Evolutionary conservation across 2,329 filamentous ascomycete genomes (phyloP).

Genomic region (Colletotrichum higginsianum): DNA sequence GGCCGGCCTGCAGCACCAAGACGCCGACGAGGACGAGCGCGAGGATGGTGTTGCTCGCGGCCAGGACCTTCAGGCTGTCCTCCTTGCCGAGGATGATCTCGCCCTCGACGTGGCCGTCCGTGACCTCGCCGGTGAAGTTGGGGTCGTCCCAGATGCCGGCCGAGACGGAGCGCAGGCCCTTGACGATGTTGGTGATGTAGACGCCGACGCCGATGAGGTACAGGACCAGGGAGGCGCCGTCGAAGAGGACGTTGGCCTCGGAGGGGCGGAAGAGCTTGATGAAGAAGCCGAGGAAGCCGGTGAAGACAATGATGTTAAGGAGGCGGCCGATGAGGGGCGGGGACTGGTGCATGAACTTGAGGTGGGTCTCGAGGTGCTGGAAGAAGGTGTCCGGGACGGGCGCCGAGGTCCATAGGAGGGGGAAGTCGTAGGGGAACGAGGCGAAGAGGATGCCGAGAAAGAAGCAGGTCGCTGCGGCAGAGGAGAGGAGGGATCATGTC

Average conservation of each 20-base stretch:
- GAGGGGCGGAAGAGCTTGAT: slow-evolving; percentile 94
- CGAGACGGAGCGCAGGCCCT: slow-evolving; percentile 88
- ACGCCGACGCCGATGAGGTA: slow-evolving; percentile 92
- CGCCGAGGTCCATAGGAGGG: slow-evolving; percentile 84
- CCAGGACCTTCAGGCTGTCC: slow-evolving; percentile 90
- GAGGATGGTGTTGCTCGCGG: slow-evolving; percentile 96
- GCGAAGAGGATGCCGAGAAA: slow-evolving; percentile 99
- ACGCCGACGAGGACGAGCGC: slow-evolving; percentile 94
- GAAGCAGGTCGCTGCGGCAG: slow-evolving; percentile 83
- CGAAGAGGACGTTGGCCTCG: slow-evolving; percentile 97
- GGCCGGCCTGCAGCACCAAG: slow-evolving; percentile 91
- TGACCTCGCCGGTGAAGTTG: slow-evolving; percentile 56
- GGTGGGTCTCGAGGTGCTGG: slow-evolving; percentile 88
- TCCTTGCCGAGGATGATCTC: slow-evolving; percentile 84
- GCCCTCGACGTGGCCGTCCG: slow-evolving; percentile 61
- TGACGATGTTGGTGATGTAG: slow-evolving; percentile 96
- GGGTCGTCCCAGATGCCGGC: slow-evolving; percentile 72
- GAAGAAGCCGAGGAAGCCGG: slow-evolving; percentile 90
- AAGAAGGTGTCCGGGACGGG: slow-evolving; percentile 79
- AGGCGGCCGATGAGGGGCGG: slow-evolving; percentile 94
- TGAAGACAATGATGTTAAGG: slow-evolving; percentile 91
- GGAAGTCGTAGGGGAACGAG: slow-evolving; percentile 95
- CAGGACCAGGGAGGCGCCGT: slow-evolving; percentile 83
- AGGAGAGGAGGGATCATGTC: slow-evolving; percentile 13
- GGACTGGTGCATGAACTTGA: slow-evolving; percentile 90